Base-by-base conservation (phyloP, 441 rosid species). In the Populus hybrid region DNA sequence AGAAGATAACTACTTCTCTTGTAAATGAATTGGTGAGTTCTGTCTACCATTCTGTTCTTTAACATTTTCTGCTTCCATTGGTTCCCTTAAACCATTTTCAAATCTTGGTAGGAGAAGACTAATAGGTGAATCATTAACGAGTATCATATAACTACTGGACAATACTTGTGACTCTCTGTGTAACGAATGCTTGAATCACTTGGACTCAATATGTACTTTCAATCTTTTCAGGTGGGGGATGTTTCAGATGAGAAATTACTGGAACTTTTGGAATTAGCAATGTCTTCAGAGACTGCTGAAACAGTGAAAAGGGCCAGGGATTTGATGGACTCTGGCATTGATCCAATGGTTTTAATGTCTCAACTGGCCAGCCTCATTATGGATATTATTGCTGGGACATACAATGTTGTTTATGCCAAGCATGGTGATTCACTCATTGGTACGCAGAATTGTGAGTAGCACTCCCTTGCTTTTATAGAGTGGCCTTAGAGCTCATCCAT, bases 311-410 rank as follows among this genome's bases (percentile, higher is more conserved):
- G 94, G 81, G 97, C 98, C 67, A 86, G 98, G 88, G 97, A 94
- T 78, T 90, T 94, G 83, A 85, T 92, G 94, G 97, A 96, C 82
- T 91, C 93, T 14, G 99, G 99, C 72, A 91, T 92, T 84, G 98
- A 94, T 85, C 98, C 99, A 69, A 85, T 91, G 84, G 89, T 91
- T 77, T 86, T 96, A 87, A 94, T 96, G 98, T 96, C 98, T 87
- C 99, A 94, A 84, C 83, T 96, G 78, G 99, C 98, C 67, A 91
- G 95, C 83, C 97, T 96, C 79, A 96, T 96, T 59, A 94, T 94
- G 97, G 98, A 96, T 80, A 87, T 96, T 78, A 96, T 96, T 82
- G 94, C 98, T 78, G 99, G 99, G 80, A 88, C 97, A 59, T 87
- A 90, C 90, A 88, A 80, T 77, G 81, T 75, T 40, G 85, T 82